Base-by-base conservation (phyloP, 176 grass and related monocot genomes). In the Hordeum marinum region DNA sequence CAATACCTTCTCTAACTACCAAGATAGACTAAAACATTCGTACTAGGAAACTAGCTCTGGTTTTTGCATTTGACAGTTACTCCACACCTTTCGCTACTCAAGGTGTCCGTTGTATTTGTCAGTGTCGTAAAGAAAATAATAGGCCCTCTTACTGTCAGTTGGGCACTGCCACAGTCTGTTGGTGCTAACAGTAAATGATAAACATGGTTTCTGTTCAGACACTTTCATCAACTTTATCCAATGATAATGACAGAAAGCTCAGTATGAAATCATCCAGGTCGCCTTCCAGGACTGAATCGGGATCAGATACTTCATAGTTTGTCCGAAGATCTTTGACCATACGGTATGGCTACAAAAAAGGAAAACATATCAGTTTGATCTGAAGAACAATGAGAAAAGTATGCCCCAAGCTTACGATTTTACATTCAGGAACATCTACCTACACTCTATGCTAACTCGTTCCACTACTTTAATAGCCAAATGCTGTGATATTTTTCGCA, bases 261-360 rank as follows among this genome's bases (percentile, higher is more conserved):
- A 96, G 90, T 77, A 95, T 95, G 82, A 98, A 95, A 78, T 89
- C 88, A 17, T 98, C 96, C 36, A 95, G 68, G 20, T 95, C 88
- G 18, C 96, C 96, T 67, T 92, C 82, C 40, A 98, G 83, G 42
- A 98, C 93, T 4, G 96, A 95, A 88, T 95, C 91, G 10, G 93
- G 96, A 65, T 98, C 93, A 4, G 93, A 94, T 64, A 98, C 89
- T 95, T 95, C 93, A 87, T 89, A 94, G 78, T 95, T 98, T 37
- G 96, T 98, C 75, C 93, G 89, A 12, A 98, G 87, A 88, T 98
- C 96, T 88, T 98, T 98, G 68, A 98, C 93, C 93, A 98, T 98
- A 65, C 89, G 85, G 48, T 95, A 95, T 72, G 96, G 96, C 96
- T 95, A 89, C 63, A 82, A 17, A 17, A 78, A 72, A 75, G 9